These are phyloP conservation scores for Solanum chacoense DNA, from an alignment of 305 asterid genomes.

Conservation along the genomic window DNA sequence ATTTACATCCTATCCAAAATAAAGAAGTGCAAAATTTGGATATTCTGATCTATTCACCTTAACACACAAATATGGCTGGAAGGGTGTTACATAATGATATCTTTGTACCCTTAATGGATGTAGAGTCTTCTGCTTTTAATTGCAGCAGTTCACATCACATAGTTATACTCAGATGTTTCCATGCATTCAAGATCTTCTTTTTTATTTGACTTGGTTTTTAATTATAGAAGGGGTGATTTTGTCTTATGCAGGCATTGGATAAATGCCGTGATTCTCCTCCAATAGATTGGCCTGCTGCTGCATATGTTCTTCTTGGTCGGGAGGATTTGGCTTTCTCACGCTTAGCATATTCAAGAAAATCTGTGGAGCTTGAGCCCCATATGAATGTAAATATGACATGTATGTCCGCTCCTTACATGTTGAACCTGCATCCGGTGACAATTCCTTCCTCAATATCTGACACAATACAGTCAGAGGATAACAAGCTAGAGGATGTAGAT, in stretches of 20 bases:
- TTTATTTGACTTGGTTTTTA: not conserved
- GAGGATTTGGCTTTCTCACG: slow-evolving; percentile 83
- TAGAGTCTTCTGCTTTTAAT: not conserved
- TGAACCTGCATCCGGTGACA: slow-evolving; percentile 79
- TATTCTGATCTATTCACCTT: not conserved
- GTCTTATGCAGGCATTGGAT: slow-evolving; percentile 58
- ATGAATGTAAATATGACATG: slow-evolving; percentile 51
- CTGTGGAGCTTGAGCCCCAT: slow-evolving; percentile 39
- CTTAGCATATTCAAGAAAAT: slow-evolving; percentile 45
- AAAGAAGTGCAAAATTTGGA: not conserved
- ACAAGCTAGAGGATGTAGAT: slow-evolving; percentile 65
- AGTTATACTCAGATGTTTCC: not conserved
- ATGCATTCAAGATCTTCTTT: not conserved
- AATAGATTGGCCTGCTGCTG: slow-evolving; percentile 88
- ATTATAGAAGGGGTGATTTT: not conserved
- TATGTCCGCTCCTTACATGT: slow-evolving; percentile 79
- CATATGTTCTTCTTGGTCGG: slow-evolving; percentile 90
- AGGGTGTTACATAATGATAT: not conserved
- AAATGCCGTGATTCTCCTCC: slow-evolving; percentile 98
- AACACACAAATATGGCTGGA: not conserved
- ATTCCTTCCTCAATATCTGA: slow-evolving; percentile 83
- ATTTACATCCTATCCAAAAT: not conserved
- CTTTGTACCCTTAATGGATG: slow-evolving; percentile 1
- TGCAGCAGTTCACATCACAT: not conserved
- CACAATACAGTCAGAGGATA: slow-evolving; percentile 51